Percentiles rank a stretch among this genome's conserved stretches.
These are phyloP conservation scores for Pseudisothecium myosuroides DNA, from an alignment of 225 moss, liverwort and hornwort genomes.

Conservation along the genomic window DNA sequence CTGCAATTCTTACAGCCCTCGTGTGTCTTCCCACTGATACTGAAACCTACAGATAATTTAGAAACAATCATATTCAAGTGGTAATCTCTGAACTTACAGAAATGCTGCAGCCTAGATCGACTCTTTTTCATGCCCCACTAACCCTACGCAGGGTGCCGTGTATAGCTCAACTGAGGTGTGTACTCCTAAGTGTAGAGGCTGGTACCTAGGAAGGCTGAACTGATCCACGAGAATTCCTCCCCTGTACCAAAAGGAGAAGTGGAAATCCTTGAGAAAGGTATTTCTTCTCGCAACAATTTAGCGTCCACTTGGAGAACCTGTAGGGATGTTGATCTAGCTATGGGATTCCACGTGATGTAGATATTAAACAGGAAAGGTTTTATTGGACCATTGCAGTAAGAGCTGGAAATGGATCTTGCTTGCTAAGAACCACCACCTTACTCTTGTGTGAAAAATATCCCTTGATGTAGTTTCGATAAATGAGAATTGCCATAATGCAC, in stretches of 20 bases:
- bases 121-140: not conserved
- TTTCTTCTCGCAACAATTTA: not conserved
- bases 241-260: not conserved
- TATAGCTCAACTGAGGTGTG: not conserved
- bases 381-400: conserved; percentile 7
- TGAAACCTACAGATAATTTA: not conserved
- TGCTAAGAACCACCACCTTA: conserved; percentile 91
- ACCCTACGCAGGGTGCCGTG: not conserved
- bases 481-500: conserved; percentile 82
- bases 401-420: conserved; percentile 80
- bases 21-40: not conserved
- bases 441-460: conserved; percentile 93
- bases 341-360: not conserved
- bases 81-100: not conserved
- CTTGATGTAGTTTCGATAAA: conserved; percentile 71
- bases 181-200: not conserved
- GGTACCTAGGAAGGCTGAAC: not conserved
- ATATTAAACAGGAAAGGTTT: not conserved
- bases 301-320: not conserved
- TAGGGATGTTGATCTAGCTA: not conserved
- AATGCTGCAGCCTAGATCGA: not conserved
- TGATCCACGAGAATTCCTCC: not conserved
- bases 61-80: not conserved
- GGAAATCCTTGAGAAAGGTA: not conserved
- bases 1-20: not conserved